Base-by-base conservation (phyloP, 441 rosid genomes). In the Kokia cookei region DNA sequence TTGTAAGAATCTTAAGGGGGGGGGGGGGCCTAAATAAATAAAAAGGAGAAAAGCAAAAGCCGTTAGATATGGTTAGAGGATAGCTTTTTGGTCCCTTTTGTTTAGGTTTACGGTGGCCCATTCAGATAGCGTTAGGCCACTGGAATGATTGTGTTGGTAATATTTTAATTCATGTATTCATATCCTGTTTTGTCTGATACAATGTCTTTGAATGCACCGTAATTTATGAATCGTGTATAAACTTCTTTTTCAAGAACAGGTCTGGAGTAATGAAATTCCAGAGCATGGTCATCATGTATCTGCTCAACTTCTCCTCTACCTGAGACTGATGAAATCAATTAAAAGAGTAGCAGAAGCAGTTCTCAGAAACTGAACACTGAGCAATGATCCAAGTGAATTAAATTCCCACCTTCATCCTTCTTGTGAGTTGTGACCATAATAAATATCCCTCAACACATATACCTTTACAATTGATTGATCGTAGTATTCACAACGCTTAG, bases 211-310 rank as follows among this genome's bases (percentile, higher is more conserved):
- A 32, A 32, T 5, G 37, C 37, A 32, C 37, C 37, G 37, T 32
- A 32, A 1, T 32, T 4, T 32, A 5, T 4, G 37, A 32, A 4
- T 5, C 4, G 37, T 32, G 37, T 4, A 84, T 72, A 45, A 60
- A 72, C 84, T 77, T 63, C 84, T 77, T 82, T 78, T 85, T 3
- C 83, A 83, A 60, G 93, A 5, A 32, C 98, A 91, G 50, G 22
- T 79, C 73, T 95, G 98, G 40, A 95, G 94, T 81, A 95, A 86
- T 84, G 93, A 81, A 76, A 95, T 90, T 74, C 98, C 98, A 29
- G 22, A 32, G 99, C 88, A 72, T 91, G 89, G 80, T 93, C 96
- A 73, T 90, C 37, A 32, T 5, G 5, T 32, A 32, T 32, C 37
- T 32, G 37, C 69, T 97, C 84, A 74, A 94, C 91, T 43, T 95